These are phyloP conservation scores for bread wheat (Triticum aestivum) DNA, from an alignment of 176 grass and related monocot genomes.

Conservation along the genomic window IWGSC_CS_RefSeq_v2.1 NC_057794.1:133628677-133629176, in stretches of 20 bases:
- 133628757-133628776: background rate
- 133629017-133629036: slow-evolving; percentile 92
- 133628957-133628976: slow-evolving; percentile 7
- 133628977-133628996: background rate
- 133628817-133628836: slow-evolving; percentile 34
- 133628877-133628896: slow-evolving; percentile 43
- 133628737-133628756: slow-evolving; percentile 45
- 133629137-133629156: slow-evolving; percentile 36
- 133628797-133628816: slow-evolving; percentile 40
- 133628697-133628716: slow-evolving; percentile 16
- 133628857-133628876: slow-evolving; percentile 51
- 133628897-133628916: slow-evolving; percentile 49
- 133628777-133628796: slow-evolving; percentile 16
- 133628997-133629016: slow-evolving; percentile 50
- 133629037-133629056: slow-evolving; percentile 68
- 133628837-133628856: slow-evolving; percentile 44
- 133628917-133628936: slow-evolving; percentile 29
- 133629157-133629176: slow-evolving; percentile 54
- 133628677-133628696: slow-evolving; percentile 54
- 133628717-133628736: slow-evolving; percentile 27
- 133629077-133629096: slow-evolving; percentile 38
- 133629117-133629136: slow-evolving; percentile 49
- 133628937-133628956: background rate
- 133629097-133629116: slow-evolving; percentile 51
- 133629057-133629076: slow-evolving; percentile 56